A percentile compares a stretch with the other conserved stretches of the same genome.
Conservation (phyloP, 768 basidiomycete species). For the Rhizopogon rudus region DNA sequence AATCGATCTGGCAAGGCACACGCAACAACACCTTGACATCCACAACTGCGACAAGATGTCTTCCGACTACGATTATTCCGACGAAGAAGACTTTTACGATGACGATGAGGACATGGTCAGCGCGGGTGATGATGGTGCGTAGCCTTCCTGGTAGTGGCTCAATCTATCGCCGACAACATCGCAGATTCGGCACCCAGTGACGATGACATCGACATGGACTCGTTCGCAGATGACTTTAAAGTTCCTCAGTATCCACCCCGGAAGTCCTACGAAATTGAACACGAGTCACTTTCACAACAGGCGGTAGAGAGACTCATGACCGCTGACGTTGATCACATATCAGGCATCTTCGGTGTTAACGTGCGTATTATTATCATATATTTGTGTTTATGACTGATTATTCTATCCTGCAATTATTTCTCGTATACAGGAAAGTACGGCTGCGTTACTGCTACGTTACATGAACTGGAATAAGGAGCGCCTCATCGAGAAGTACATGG, state of each 20-base stretch:
- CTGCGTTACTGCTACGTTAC: constrained; percentile 74
- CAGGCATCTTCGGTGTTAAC: constrained; percentile 83
- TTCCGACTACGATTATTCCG: constrained; percentile 70
- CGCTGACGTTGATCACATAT: constrained; percentile 79
- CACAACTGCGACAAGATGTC: constrained; percentile 33
- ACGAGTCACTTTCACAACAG: constrained; percentile 63
- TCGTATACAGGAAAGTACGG: constrained; percentile 52
- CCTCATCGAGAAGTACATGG: constrained; percentile 96
- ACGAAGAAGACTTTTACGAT: constrained; percentile 63
- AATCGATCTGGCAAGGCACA: background rate
- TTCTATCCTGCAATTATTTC: constrained; percentile 3
- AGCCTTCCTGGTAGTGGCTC: constrained; percentile 6
- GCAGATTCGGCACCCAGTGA: constrained; percentile 41
- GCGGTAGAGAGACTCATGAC: constrained; percentile 78
- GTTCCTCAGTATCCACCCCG: constrained; percentile 47
- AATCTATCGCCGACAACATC: constrained; percentile 12
- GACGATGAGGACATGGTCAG: constrained; percentile 66
- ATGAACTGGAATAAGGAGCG: constrained; percentile 95
- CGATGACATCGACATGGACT: constrained; percentile 68
- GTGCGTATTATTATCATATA: constrained; percentile 45
- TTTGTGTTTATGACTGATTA: background rate
- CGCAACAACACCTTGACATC: constrained; percentile 9
- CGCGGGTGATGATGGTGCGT: constrained; percentile 53
- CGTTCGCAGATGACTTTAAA: constrained; percentile 58
- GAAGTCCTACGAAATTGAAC: constrained; percentile 85